phyloP scores from a whole-genome alignment of 2,329 filamentous ascomycete species.

The Plenodomus tracheiphilus region DNA sequence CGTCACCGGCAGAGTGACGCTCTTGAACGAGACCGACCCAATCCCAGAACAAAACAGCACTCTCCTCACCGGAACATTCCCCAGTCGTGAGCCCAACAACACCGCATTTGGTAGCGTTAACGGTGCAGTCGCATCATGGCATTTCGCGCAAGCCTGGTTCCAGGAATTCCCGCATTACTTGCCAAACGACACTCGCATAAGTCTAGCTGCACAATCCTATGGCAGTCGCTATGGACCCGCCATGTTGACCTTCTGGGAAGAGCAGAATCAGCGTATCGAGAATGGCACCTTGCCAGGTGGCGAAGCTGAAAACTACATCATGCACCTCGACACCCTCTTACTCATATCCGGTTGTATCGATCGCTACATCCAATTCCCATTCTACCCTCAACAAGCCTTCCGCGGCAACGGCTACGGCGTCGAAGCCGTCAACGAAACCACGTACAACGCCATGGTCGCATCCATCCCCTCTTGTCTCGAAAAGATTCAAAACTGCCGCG shows the following conservation, averaged over 20 bases:
- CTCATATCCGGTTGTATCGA: conserved; percentile 15
- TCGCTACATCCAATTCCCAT: conserved; percentile 13
- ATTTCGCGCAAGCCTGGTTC: conserved; percentile 25
- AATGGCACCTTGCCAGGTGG: conserved; percentile 8
- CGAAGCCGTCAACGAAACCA: conserved; percentile 16
- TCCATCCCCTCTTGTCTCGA: conserved; percentile 17
- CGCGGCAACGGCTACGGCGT: conserved; percentile 12
- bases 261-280: conserved; percentile 17
- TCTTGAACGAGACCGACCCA: conserved; percentile 14
- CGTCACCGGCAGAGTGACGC: conserved; percentile 11
- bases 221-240: conserved; percentile 16
- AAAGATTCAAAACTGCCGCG: conserved; percentile 17
- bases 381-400: conserved; percentile 15
- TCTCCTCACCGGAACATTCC: conserved; percentile 19
- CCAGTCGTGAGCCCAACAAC: conserved; percentile 19
- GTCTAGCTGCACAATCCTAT: conserved; percentile 22
- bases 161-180: conserved; percentile 25
- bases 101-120: conserved; percentile 22
- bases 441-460: conserved; percentile 18
- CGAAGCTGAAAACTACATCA: conserved; percentile 8
- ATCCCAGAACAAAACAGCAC: conserved; percentile 21
- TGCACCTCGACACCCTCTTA: conserved; percentile 14
- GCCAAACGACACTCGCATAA: conserved; percentile 21
- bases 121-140: conserved; percentile 22
- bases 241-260: conserved; percentile 18